A percentile compares a stretch with the other conserved stretches of the same genome.
Conservation (phyloP, 2,329 filamentous ascomycete genomes). For the Biscogniauxia sp. region DNA sequence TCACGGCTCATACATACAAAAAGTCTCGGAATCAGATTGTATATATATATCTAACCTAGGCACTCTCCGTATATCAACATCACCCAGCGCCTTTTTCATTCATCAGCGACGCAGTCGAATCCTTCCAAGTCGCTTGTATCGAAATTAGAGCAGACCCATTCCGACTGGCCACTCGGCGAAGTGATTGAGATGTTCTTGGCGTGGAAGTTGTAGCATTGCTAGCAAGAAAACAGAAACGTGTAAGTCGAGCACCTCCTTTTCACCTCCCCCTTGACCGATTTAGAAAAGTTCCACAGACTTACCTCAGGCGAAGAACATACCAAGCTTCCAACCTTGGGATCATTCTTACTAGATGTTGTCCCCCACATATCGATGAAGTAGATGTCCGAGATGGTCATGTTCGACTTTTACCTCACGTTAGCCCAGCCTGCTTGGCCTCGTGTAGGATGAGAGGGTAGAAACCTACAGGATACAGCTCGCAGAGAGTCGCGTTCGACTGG, state of each 20-base stretch:
- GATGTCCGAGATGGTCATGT: constrained; percentile 54
- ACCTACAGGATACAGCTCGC: constrained; percentile 36
- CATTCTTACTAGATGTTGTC: constrained; percentile 45
- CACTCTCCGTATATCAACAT: neutral
- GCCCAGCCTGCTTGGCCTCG: neutral
- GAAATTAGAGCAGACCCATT: constrained; percentile 21
- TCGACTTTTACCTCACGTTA: constrained; percentile 15
- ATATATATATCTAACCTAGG: too few species aligned
- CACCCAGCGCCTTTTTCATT: neutral
- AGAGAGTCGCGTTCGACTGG: constrained; percentile 32
- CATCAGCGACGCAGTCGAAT: constrained; percentile 18
- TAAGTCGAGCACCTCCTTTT: neutral
- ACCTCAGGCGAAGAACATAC: constrained; percentile 48
- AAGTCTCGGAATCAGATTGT: too few species aligned
- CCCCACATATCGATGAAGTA: constrained; percentile 55
- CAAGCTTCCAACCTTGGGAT: constrained; percentile 44
- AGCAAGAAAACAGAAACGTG: neutral
- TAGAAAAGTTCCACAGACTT: neutral
- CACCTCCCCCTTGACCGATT: too few species aligned
- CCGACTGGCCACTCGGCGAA: constrained; percentile 16
- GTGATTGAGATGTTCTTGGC: constrained; percentile 18
- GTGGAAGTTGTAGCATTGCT: constrained; percentile 22
- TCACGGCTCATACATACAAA: neutral
- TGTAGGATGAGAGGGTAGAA: neutral
- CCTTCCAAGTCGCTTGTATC: constrained; percentile 17